Conservation (phyloP, 179 eudicot genomes). For the Spinacia oleracea region DNA sequence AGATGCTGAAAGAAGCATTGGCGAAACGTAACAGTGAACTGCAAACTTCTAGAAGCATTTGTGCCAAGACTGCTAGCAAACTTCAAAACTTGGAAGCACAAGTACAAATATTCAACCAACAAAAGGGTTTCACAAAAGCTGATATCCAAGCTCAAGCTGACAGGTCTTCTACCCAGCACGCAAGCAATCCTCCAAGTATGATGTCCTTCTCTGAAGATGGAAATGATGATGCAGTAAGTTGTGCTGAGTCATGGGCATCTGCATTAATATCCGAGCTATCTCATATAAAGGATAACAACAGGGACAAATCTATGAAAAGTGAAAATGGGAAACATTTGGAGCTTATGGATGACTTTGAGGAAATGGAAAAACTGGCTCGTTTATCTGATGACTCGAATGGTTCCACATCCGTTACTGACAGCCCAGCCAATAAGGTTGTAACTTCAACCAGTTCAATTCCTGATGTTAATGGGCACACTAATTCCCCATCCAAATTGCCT, state of each 20-base stretch:
- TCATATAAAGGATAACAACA: constrained; percentile 51
- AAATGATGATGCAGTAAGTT: constrained; percentile 74
- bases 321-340: constrained; percentile 67
- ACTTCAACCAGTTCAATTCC: constrained; percentile 27
- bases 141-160: constrained; percentile 38
- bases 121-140: constrained; percentile 42
- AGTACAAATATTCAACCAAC: constrained; percentile 43
- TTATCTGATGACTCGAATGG: constrained; percentile 51
- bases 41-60: constrained; percentile 79
- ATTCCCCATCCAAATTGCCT: constrained; percentile 26
- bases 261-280: constrained; percentile 56
- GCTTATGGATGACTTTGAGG: constrained; percentile 98
- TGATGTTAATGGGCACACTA: constrained; percentile 26
- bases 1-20: constrained; percentile 94
- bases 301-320: constrained; percentile 47
- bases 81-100: constrained; percentile 81
- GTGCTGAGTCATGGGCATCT: constrained; percentile 82
- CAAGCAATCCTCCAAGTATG: constrained; percentile 71
- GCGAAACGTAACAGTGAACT: constrained; percentile 81
- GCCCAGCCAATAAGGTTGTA: constrained; percentile 31
- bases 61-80: constrained; percentile 83
- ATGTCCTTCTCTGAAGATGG: constrained; percentile 86
- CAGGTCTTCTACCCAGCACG: constrained; percentile 47
- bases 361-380: constrained; percentile 95
- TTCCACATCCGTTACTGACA: constrained; percentile 29